A percentile compares a stretch with the other conserved stretches of the same genome.
Evolutionary conservation across 371 early-diverging fungal species (phyloP).

Genomic region (Circinella umbellata): DNA sequence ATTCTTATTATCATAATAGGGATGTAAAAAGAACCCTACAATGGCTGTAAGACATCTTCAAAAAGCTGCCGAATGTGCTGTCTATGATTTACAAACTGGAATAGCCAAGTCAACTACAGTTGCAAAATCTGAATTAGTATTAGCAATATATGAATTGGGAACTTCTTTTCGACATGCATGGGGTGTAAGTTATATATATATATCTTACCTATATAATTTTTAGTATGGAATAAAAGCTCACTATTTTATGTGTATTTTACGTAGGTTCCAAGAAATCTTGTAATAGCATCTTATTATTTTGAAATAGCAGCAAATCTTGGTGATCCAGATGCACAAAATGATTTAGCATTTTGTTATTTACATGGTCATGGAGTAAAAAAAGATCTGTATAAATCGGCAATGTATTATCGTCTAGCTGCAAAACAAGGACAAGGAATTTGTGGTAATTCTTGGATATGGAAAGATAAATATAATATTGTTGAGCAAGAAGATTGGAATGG

Average conservation of each 20-base stretch:
- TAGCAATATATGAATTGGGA: conserved; percentile 90
- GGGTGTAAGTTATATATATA: conserved; percentile 65
- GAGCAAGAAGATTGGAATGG: conserved; percentile 20
- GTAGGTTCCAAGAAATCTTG: conserved; percentile 74
- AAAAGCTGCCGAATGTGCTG: conserved; percentile 74
- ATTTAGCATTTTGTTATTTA: conserved; percentile 80
- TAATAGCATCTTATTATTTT: conserved; percentile 87
- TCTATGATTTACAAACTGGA: conserved; percentile 34
- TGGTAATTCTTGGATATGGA: conserved; percentile 95
- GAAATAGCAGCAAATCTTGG: conserved; percentile 89
- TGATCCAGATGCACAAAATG: conserved; percentile 91
- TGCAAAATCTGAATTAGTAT: conserved; percentile 61
- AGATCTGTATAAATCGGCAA: conserved; percentile 81
- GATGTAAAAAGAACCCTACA: conserved; percentile 68
- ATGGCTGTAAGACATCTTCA: conserved; percentile 78
- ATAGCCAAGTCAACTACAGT: conserved; percentile 27
- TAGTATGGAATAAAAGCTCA: too few relatives aligned
- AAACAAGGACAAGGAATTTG: conserved; percentile 82
- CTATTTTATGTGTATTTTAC: too few relatives aligned
- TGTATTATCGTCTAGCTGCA: conserved; percentile 88
- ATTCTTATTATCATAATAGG: conserved; percentile 44
- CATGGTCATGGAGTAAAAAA: conserved; percentile 88
- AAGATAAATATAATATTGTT: conserved; percentile 72
- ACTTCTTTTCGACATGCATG: conserved; percentile 90
- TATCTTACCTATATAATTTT: not conserved